Evolutionary conservation across 306 rosid species (phyloP).

Genomic region (Inga leiocalycina): DNA sequence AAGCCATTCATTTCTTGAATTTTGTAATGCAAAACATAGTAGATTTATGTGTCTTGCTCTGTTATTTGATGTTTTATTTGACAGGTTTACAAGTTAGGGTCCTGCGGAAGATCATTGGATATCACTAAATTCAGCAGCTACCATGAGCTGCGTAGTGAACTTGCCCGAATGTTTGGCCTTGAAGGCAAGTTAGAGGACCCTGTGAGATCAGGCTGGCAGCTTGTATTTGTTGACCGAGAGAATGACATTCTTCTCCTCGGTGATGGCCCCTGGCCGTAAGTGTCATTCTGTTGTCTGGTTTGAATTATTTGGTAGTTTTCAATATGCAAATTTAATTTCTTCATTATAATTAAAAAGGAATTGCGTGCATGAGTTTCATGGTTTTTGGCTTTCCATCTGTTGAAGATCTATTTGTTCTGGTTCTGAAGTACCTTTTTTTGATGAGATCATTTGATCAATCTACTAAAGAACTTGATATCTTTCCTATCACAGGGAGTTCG

Average conservation of each 20-base stretch:
- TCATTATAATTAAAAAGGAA: not conserved
- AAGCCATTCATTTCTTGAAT: not conserved
- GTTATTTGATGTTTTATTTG: not conserved
- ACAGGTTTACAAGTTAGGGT: constrained; percentile 60
- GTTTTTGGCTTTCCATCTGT: constrained; percentile 22
- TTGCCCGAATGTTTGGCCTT: constrained; percentile 90
- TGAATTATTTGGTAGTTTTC: not conserved
- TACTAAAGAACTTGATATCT: not conserved
- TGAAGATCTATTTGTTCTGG: not conserved
- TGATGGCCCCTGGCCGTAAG: constrained; percentile 74
- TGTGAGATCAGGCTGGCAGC: constrained; percentile 99
- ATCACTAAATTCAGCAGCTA: constrained; percentile 90
- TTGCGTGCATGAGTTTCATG: not conserved
- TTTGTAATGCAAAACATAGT: not conserved
- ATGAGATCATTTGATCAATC: not conserved
- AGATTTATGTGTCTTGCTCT: constrained; percentile 9
- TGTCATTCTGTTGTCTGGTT: constrained; percentile 3
- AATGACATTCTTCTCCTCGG: constrained; percentile 97
- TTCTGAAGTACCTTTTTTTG: not conserved
- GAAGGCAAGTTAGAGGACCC: constrained; percentile 98
- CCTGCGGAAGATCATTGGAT: constrained; percentile 56
- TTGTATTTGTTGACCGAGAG: constrained; percentile 99
- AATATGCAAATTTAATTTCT: not conserved
- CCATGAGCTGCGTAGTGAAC: constrained; percentile 86
- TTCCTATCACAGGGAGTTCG: constrained; percentile 81